phyloP scores from a whole-genome alignment of 768 basidiomycete genomes.

The Boletus coccyginus region DNA sequence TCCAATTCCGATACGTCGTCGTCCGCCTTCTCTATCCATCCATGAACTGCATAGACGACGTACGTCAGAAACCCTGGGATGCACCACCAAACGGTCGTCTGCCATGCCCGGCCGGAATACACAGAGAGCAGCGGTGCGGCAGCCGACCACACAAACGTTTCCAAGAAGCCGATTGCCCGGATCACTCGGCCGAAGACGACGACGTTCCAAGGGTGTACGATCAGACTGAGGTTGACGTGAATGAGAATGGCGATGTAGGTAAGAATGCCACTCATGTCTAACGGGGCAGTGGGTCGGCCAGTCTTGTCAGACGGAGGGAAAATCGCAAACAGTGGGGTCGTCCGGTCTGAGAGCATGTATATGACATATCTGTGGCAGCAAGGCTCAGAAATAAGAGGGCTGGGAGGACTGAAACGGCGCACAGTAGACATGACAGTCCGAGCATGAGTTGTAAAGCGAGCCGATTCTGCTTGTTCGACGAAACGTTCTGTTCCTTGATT shows the following conservation, averaged over 20 bases:
- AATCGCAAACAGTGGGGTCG: slow-evolving; percentile 48
- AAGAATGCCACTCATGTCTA: slow-evolving; percentile 46
- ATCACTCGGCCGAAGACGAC: slow-evolving; percentile 24
- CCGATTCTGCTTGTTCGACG: slow-evolving; percentile 41
- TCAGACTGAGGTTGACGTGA: slow-evolving; percentile 47
- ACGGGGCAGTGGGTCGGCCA: slow-evolving; percentile 24
- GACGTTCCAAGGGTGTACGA: slow-evolving; percentile 38
- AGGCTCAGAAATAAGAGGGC: slow-evolving; percentile 5
- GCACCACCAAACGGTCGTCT: slow-evolving; percentile 54
- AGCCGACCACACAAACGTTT: slow-evolving; percentile 40
- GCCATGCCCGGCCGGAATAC: slow-evolving; percentile 49
- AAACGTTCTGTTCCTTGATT: slow-evolving; percentile 44
- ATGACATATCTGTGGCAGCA: slow-evolving; percentile 42
- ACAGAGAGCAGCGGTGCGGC: slow-evolving; percentile 49
- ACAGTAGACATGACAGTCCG: slow-evolving; percentile 47
- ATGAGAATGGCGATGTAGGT: slow-evolving; percentile 48
- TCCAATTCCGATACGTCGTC: slow-evolving; percentile 51
- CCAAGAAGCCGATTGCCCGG: slow-evolving; percentile 31
- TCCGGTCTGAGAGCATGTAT: slow-evolving; percentile 41
- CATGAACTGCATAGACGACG: slow-evolving; percentile 44
- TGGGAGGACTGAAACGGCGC: slow-evolving; percentile 14
- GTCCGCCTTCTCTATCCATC: slow-evolving; percentile 43
- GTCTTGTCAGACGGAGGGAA: slow-evolving; percentile 32
- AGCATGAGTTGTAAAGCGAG: slow-evolving; percentile 41
- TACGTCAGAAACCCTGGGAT: slow-evolving; percentile 42